Conservation (phyloP, 2,329 filamentous ascomycete species). For the Cryphonectria nitschkei region DNA sequence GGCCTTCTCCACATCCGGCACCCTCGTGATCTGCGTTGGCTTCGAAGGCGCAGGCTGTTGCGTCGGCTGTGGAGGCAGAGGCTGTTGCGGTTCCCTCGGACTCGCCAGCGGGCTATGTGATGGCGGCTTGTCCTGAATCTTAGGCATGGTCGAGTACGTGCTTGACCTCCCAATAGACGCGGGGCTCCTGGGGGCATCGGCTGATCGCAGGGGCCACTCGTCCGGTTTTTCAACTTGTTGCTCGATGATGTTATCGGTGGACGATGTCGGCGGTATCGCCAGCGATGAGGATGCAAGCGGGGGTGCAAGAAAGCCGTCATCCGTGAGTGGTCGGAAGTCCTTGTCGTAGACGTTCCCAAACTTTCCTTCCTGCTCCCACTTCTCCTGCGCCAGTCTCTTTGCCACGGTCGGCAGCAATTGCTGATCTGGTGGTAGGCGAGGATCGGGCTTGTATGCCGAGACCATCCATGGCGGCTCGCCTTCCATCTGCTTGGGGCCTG, state of each 20-base stretch:
- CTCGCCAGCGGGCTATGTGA: constrained; percentile 47
- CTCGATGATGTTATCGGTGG: constrained; percentile 35
- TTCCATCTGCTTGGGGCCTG: constrained; percentile 70
- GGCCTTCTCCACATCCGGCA: constrained; percentile 59
- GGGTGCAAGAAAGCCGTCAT: constrained; percentile 57
- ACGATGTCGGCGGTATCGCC: constrained; percentile 36
- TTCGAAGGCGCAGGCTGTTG: constrained; percentile 43
- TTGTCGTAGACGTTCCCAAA: constrained; percentile 85
- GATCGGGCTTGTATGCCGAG: constrained; percentile 93
- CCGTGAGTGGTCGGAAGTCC: constrained; percentile 82
- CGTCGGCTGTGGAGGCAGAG: constrained; percentile 44
- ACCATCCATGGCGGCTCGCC: constrained; percentile 96
- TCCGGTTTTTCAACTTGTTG: constrained; percentile 40
- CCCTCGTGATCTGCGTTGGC: constrained; percentile 42
- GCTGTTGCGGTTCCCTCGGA: constrained; percentile 49
- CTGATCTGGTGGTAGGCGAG: constrained; percentile 89
- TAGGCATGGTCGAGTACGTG: constrained; percentile 68
- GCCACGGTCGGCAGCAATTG: constrained; percentile 95
- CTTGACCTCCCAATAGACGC: constrained; percentile 48
- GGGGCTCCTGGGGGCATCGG: constrained; percentile 52
- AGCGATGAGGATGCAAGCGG: constrained; percentile 34
- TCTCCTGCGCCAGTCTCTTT: constrained; percentile 86
- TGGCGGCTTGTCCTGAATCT: constrained; percentile 52
- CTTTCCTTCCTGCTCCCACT: constrained; percentile 91
- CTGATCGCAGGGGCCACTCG: constrained; percentile 64